A percentile compares a stretch with the other conserved stretches of the same genome.
phyloP scores from a whole-genome alignment of 768 basidiomycete genomes.

The Collybiopsis luxurians region DNA sequence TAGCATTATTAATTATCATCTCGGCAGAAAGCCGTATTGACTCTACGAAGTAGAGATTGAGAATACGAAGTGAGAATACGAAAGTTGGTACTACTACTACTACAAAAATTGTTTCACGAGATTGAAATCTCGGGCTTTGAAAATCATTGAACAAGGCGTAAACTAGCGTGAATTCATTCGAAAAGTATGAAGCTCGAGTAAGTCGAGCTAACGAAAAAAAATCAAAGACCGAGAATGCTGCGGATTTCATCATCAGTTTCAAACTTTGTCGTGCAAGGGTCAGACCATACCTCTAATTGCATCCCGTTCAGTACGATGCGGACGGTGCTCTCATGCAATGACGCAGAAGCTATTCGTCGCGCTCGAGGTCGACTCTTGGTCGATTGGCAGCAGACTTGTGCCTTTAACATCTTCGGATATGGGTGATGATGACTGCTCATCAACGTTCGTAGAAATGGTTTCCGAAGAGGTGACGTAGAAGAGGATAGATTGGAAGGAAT shows the following conservation, averaged over 20 bases:
- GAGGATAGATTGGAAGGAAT: background rate
- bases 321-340: background rate
- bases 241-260: too few species aligned
- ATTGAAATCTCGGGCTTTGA: too few species aligned
- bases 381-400: background rate
- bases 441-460: background rate
- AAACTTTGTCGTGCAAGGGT: too few species aligned
- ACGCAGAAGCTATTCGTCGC: conserved; percentile 6
- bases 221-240: background rate
- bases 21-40: too few species aligned
- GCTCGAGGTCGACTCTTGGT: background rate
- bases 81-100: too few species aligned
- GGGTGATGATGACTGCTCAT: background rate
- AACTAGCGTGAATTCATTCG: background rate
- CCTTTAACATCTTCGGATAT: background rate
- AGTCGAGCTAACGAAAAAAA: background rate
- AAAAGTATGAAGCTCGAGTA: background rate
- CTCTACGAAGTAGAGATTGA: too few species aligned
- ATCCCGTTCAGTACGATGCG: background rate
- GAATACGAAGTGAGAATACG: too few species aligned
- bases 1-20: too few species aligned
- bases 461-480: background rate
- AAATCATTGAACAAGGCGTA: background rate
- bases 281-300: background rate
- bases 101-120: too few species aligned